Evolutionary conservation across 1,139 yeast species (phyloP).

Genomic region (Pneumocystis murina): DNA sequence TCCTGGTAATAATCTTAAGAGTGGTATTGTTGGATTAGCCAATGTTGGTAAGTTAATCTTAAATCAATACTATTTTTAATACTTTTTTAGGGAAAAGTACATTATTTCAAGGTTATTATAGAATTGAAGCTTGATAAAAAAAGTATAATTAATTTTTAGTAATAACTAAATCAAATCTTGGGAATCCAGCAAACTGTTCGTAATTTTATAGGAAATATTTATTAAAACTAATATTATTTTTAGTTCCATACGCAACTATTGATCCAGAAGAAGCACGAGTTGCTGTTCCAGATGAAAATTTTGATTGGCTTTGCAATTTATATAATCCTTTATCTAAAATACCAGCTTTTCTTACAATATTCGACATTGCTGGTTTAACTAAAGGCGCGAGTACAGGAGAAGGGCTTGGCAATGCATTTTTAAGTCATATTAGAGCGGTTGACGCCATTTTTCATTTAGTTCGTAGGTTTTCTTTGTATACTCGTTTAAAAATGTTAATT

Average conservation of each 20-base stretch:
- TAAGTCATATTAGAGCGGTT: conserved; percentile 93
- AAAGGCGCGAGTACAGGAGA: conserved; percentile 97
- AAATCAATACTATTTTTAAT: background rate
- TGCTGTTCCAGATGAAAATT: conserved; percentile 83
- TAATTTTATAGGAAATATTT: background rate
- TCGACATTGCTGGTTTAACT: conserved; percentile 96
- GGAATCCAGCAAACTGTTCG: conserved; percentile 79
- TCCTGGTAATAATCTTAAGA: conserved; percentile 74
- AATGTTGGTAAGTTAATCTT: conserved; percentile 25
- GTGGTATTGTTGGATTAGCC: conserved; percentile 91
- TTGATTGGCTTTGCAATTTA: conserved; percentile 55
- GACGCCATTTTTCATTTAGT: conserved; percentile 97
- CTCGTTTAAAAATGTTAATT: background rate
- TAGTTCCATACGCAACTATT: conserved; percentile 80
- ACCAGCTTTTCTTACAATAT: conserved; percentile 86
- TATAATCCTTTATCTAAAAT: conserved; percentile 77
- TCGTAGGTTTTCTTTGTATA: conserved; percentile 28
- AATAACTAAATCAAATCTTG: conserved; percentile 74
- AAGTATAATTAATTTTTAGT: background rate
- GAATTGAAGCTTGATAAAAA: background rate
- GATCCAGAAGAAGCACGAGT: conserved; percentile 99
- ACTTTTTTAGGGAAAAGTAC: conserved; percentile 62
- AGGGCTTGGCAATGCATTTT: conserved; percentile 95
- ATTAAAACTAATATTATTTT: background rate
- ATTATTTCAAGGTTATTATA: conserved; percentile 39